Evolutionary conservation across 257 asterid species (phyloP), one percentile per base, ranked within the genome.

Genomic region (Scutellaria barbata): DNA sequence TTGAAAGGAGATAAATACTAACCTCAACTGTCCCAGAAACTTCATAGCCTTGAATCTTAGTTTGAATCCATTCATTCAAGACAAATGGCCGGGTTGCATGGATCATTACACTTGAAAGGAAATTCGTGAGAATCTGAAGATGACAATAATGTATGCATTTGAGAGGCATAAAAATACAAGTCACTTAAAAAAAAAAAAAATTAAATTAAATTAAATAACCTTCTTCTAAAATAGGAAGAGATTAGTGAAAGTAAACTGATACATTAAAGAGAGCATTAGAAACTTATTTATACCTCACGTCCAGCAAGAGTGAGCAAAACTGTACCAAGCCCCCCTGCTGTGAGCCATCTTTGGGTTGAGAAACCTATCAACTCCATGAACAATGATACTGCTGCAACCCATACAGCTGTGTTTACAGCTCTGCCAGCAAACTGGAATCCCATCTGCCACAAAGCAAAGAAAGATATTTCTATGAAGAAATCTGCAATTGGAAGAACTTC

Each of bases 21-120:
- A 95, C 98, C 99, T 92, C 99, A 78, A 92, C 98, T 50, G 95
- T 92, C 71, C 99, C 99, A 60, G 98, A 95, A 81, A 95, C 93
- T 69, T 95, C 99, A 81, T 88, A 89, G 69, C 99, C 98, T 77
- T 82, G 81, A 63, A 95, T 95, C 84, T 85, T 95, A 14, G 98
- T 89, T 78, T 92, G 96, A 77, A 95, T 92, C 98, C 97, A 92
- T 74, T 92, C 97, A 47, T 84, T 95, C 77, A 87, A 80, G 71
- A 92, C 88, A 86, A 95, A 95, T 8, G 99, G 98, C 20, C 90
- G 84, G 33, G 98, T 88, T 48, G 97, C 85, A 75, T 92, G 98
- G 65, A 95, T 95, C 90, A 95, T 95, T 70, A 85, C 87, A 75
- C 99, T 89, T 55, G 99, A 95, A 50, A 95, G 98, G 78, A 95